A percentile compares a stretch with the other conserved stretches of the same genome.
Evolutionary conservation across 169 alveolate species (phyloP).

Genomic region (Cryptosporidium meleagridis): DNA sequence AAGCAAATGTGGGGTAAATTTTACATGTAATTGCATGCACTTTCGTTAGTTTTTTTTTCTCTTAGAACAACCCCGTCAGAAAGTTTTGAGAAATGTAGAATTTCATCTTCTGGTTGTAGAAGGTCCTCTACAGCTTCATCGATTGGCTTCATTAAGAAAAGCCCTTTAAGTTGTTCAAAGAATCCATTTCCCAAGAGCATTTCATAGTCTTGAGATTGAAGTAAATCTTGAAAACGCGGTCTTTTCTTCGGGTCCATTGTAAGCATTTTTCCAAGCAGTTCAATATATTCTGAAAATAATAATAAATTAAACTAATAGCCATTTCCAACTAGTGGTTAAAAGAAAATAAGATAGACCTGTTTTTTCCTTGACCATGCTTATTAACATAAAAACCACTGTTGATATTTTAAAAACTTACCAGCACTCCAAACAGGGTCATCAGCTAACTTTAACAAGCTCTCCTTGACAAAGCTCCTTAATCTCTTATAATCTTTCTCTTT

Average conservation of each 20-base stretch:
- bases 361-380: background rate
- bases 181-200: slow-evolving; percentile 40
- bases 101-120: slow-evolving; percentile 65
- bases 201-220: slow-evolving; percentile 25
- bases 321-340: background rate
- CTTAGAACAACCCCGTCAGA: slow-evolving; percentile 59
- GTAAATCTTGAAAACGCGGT: slow-evolving; percentile 44
- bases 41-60: slow-evolving; percentile 8
- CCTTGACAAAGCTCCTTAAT: slow-evolving; percentile 21
- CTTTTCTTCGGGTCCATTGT: slow-evolving; percentile 54
- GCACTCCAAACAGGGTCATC: slow-evolving; percentile 63
- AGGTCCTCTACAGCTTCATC: background rate
- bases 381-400: background rate
- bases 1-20: slow-evolving; percentile 66
- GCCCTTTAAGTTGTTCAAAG: slow-evolving; percentile 47
- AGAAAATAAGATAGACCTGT: background rate
- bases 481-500: slow-evolving; percentile 24
- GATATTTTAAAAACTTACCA: slow-evolving; percentile 30
- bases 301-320: background rate
- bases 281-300: slow-evolving; percentile 23
- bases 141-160: slow-evolving; percentile 9
- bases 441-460: slow-evolving; percentile 22
- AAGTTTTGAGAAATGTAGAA: slow-evolving; percentile 39
- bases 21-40: slow-evolving; percentile 58
- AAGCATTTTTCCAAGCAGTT: slow-evolving; percentile 50